Conservation (phyloP, 2,329 filamentous ascomycete genomes). For the Monosporascus sp. region DNA sequence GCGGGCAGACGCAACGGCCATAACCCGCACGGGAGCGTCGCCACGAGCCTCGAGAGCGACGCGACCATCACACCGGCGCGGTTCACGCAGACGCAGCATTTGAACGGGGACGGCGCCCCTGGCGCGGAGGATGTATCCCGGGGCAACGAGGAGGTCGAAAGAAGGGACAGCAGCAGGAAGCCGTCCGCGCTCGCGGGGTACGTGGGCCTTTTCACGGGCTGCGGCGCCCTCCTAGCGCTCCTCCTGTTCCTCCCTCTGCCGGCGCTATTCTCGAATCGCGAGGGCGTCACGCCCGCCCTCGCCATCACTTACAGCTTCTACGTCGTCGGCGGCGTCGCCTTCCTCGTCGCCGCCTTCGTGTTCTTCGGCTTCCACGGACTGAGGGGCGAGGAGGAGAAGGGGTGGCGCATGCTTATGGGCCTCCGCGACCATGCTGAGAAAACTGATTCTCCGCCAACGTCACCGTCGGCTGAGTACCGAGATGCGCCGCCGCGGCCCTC, state of each 20-base stretch:
- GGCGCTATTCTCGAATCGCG: conserved; percentile 64
- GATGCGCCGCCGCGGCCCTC: background rate
- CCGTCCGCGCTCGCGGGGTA: conserved; percentile 70
- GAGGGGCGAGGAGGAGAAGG: conserved; percentile 72
- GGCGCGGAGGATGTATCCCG: conserved; percentile 8
- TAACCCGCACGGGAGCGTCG: conserved; percentile 50
- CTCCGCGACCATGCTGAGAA: conserved; percentile 8
- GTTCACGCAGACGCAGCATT: conserved; percentile 34
- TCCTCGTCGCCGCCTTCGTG: conserved; percentile 68
- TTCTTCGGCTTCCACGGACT: conserved; percentile 68
- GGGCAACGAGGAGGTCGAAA: conserved; percentile 8
- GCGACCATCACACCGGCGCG: conserved; percentile 67
- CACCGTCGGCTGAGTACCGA: too few relatives aligned
- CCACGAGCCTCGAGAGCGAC: conserved; percentile 67
- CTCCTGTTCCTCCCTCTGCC: conserved; percentile 81
- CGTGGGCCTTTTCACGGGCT: conserved; percentile 88
- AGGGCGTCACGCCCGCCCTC: conserved; percentile 65
- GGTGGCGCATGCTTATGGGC: conserved; percentile 55
- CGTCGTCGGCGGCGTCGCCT: conserved; percentile 67
- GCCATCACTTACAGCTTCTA: conserved; percentile 86
- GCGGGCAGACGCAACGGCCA: conserved; percentile 29
- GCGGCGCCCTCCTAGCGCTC: conserved; percentile 82
- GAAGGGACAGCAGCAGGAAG: conserved; percentile 32
- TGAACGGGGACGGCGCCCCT: conserved; percentile 13
- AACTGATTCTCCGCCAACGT: too few relatives aligned